Base-by-base conservation (phyloP, 768 basidiomycete genomes). In the Leccinum pellstonianum region DNA sequence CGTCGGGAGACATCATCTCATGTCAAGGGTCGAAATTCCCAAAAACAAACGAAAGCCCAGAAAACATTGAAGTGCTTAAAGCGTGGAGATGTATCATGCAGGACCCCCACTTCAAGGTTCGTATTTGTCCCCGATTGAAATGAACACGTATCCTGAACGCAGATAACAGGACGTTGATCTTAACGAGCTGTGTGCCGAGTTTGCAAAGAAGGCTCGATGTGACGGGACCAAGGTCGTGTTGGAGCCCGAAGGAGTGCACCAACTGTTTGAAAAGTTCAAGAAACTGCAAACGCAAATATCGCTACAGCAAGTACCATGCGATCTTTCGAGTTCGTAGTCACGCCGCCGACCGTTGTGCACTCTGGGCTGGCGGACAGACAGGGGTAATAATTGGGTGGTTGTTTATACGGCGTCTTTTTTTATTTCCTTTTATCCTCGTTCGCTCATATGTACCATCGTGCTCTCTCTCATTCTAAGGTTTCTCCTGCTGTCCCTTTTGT, bases 171-270 rank as follows among this genome's bases (percentile, higher is more conserved):
- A 90, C 66, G 78, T 84, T 41, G 92, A 93, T 67, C 85, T 93
- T 58, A 90, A 88, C 65, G 81, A 88, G 52, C 77, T 94, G 23
- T 94, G 92, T 69, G 66, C 83, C 7, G 88, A 93, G 73, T 91
- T 94, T 68, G 82, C 90, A 50, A 82, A 74, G 68, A 93, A 94
- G 76, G 92, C 92, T 51, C 81, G 84, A 49, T 94, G 92, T 67
- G 91, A 93, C 61, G 92, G 92, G 38, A 85, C 85, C 27, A 91
- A 90, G 76, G 88, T 92, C 41, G 91, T 93, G 19, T 73, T 93
- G 52, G 89, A 83, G 61, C 79, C 80, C 6, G 72, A 77, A 59
- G 73, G 78, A 38, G 76, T 81, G 59, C 73, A 71, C 54, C 74
- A 77, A 43, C 71, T 82, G 52, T 73, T 83, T 61, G 78, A 81